phyloP scores from a whole-genome alignment of 2,329 filamentous ascomycete species.

The Penicillium sp. region DNA sequence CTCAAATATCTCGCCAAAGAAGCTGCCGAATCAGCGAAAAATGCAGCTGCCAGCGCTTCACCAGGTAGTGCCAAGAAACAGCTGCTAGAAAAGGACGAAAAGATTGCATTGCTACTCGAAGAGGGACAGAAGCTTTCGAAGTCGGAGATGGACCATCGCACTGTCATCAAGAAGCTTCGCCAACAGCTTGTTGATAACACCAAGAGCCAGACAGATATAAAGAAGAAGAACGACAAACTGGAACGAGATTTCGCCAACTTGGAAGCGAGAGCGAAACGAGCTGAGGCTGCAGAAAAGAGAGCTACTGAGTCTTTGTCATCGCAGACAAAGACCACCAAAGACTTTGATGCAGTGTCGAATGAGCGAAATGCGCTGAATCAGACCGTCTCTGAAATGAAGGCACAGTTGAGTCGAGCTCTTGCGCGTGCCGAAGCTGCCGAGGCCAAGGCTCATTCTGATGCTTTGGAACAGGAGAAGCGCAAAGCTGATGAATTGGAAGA shows the following conservation, averaged over 20 bases:
- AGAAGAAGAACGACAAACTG: slow-evolving; percentile 59
- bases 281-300: slow-evolving; percentile 59
- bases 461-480: slow-evolving; percentile 65
- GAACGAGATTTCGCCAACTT: slow-evolving; percentile 54
- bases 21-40: slow-evolving; percentile 72
- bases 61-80: slow-evolving; percentile 71
- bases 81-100: slow-evolving; percentile 84
- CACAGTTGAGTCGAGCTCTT: slow-evolving; percentile 67
- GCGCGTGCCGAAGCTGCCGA: slow-evolving; percentile 68
- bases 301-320: slow-evolving; percentile 56
- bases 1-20: slow-evolving; percentile 83
- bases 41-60: slow-evolving; percentile 62
- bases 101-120: slow-evolving; percentile 84
- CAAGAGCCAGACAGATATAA: slow-evolving; percentile 50
- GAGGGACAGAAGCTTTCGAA: slow-evolving; percentile 88
- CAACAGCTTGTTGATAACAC: slow-evolving; percentile 53
- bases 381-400: slow-evolving; percentile 67
- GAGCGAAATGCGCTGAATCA: slow-evolving; percentile 65
- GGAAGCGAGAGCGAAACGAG: slow-evolving; percentile 60
- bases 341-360: slow-evolving; percentile 61
- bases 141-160: slow-evolving; percentile 80
- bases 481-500: slow-evolving; percentile 58
- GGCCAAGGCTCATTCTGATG: slow-evolving; percentile 65
- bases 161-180: slow-evolving; percentile 76
- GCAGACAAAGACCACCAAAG: slow-evolving; percentile 54